Evolutionary conservation across 331 rosid genomes (phyloP), one percentile per base, ranked within the genome.

Genomic region (Arachis monticola): DNA sequence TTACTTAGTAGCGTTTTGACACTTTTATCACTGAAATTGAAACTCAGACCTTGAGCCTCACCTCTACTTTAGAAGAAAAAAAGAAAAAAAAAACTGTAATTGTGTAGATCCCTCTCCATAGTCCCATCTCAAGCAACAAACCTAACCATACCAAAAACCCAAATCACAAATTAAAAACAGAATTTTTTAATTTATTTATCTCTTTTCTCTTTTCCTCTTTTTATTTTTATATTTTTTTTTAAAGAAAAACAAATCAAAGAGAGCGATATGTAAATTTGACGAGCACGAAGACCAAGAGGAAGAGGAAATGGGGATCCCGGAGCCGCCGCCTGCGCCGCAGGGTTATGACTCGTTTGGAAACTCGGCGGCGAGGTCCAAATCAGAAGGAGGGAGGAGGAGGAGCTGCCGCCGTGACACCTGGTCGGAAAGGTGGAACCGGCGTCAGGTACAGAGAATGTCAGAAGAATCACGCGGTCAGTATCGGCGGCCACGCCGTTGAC

Each of bases 401-500:
- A 14, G 8, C 27, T 5, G 38, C 64, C 22, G 7, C 61, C 5
- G 12, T 44, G 17, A 57, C 78, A 4, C 32, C 75, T 17, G 67
- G 57, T 6, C 70, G 83, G 2, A 87, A 83, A 66, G 67, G 4
- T 8, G 85, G 64, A 2, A 1, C 86, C 27, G 8, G 75, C 0
- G 56, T 86, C 51, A 87, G 89, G 80, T 94, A 91, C 87, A 77
- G 87, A n/a, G 97, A 94, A 78, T 94, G 98, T 72, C 90, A 81
- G 48, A 94, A 94, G 85, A 94, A 94, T 77, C 98, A 91, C 73
- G 97, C 98, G 7, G 84, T 86, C 10, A 66, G 69, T 38, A 81
- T 94, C 44, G 95, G 97, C 0, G 91, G 91, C 7, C 95, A 94
- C 69, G 88, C 97, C 27, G 84, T 94, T 6, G 98, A 94, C 60